phyloP scores from a whole-genome alignment of 345 rosid species.

The Lepidium aucheri region DNA sequence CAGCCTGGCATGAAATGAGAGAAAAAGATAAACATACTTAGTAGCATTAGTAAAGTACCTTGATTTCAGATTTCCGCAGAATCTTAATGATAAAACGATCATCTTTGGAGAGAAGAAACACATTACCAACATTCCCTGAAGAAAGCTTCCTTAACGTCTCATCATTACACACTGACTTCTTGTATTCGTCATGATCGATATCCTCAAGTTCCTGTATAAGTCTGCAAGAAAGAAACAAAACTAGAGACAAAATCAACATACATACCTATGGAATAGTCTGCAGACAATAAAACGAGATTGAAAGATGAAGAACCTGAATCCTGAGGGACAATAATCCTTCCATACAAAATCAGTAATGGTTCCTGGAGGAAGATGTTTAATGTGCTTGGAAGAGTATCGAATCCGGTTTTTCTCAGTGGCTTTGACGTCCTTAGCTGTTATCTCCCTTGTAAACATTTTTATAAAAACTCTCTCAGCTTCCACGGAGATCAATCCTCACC shows the following conservation, averaged over 20 bases:
- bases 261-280: too few species aligned
- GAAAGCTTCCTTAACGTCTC: constrained; percentile 34
- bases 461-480: not conserved
- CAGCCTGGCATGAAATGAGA: not conserved
- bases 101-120: constrained; percentile 36
- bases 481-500: not conserved
- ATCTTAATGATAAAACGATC: constrained; percentile 35
- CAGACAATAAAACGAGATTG: not conserved
- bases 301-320: constrained; percentile 35
- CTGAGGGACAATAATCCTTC: constrained; percentile 49
- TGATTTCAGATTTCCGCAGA: constrained; percentile 44
- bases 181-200: constrained; percentile 38
- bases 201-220: constrained; percentile 37
- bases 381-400: constrained; percentile 23
- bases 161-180: constrained; percentile 35
- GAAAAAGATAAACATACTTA: not conserved
- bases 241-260: not conserved
- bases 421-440: constrained; percentile 23
- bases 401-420: constrained; percentile 26
- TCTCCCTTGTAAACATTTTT: constrained; percentile 25
- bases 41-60: constrained; percentile 27
- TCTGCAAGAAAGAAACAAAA: constrained; percentile 15
- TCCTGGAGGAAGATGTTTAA: constrained; percentile 25
- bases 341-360: constrained; percentile 34
- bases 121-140: constrained; percentile 32